Percentiles rank a stretch among this genome's conserved stretches.
phyloP scores from a whole-genome alignment of 441 rosid species.

The Sinapis alba region DNA sequence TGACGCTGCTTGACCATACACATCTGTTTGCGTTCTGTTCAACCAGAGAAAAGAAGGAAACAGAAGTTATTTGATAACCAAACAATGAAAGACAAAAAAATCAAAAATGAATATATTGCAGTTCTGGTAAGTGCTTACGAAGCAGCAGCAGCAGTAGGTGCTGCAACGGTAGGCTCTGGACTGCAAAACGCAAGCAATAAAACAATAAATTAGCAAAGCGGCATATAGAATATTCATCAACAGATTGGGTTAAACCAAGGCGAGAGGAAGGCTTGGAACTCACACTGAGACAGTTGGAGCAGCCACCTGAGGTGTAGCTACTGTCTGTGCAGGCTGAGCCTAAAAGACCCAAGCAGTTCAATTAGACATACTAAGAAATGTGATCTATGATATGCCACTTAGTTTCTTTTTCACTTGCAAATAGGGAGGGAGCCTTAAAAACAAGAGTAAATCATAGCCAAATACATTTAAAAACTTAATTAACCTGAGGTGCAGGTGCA shows the following conservation, averaged over 20 bases:
- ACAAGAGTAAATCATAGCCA: not conserved
- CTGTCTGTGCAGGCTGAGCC: slow-evolving; percentile 52
- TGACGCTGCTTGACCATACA: slow-evolving; percentile 70
- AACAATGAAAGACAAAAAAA: not conserved
- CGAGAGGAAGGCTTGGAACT: slow-evolving; percentile 30
- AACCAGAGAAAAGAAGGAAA: not conserved
- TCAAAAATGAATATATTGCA: not conserved
- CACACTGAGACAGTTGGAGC: slow-evolving; percentile 47
- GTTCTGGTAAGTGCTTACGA: slow-evolving; percentile 48
- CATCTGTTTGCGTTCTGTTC: slow-evolving; percentile 48
- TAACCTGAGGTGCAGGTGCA: slow-evolving; percentile 47
- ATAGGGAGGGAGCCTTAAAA: slow-evolving; percentile 5
- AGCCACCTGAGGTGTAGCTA: slow-evolving; percentile 45
- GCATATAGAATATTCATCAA: slow-evolving; percentile 1
- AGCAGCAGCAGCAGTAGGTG: slow-evolving; percentile 39
- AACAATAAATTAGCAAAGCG: not conserved
- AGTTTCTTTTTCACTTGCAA: not conserved
- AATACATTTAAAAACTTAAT: not conserved
- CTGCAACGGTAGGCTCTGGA: slow-evolving; percentile 45
- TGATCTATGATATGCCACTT: not conserved
- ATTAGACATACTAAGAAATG: slow-evolving; percentile 13
- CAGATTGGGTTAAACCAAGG: not conserved
- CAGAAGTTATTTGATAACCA: not conserved
- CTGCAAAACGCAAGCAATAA: slow-evolving; percentile 39
- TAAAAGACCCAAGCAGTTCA: slow-evolving; percentile 19